Base-by-base conservation (phyloP, 1,284 basidiomycete species). In the Fomitopsis betulina region DNA sequence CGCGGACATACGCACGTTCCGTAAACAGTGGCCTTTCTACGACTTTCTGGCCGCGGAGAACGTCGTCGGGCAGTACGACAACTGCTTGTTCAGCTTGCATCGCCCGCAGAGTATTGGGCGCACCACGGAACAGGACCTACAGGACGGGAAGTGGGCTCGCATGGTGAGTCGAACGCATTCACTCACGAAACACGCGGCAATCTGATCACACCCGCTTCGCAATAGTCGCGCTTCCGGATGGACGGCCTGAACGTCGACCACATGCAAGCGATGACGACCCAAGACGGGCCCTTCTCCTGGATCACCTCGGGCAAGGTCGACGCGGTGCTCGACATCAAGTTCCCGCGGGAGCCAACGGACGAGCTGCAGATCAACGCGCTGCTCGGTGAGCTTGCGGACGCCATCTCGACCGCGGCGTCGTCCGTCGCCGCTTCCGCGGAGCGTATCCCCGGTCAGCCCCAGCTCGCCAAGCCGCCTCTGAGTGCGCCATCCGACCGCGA, bases 181-280 rank as follows among this genome's bases (percentile, higher is more conserved):
- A 67, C 38, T 17, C 13, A 9, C 19, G 32, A 52, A 32, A 8
- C 13, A n/a, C 10, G 13, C 40, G 42, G n/a, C 19, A 27, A 62
- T 45, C 58, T 9, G 35, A 54, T 37, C 10, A n/a, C 23, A 4
- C 13, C 5, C 13, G 5, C 35, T 15, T 15, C 35, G 17, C 8
- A 17, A 23, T 65, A 95, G 93, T 92, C 96, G 6, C 91, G 96
- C 45, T 89, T 99, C 72, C 87, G 96, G 13, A 95, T 99, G 58
- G 96, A 99, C 70, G 96, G 97, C 21, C 87, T 99, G 53, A 96
- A 94, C 61, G 89, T 99, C 66, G 97, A 99, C 74, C 96, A 99
- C 70, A 79, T 98, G 45, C 94, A 98, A 75, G 87, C 89, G 54
- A 88, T 91, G 54, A 86, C 89, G 2, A 89, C 88, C 5, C 83